Percentiles rank a stretch among this genome's conserved stretches.
phyloP scores from a whole-genome alignment of 2,329 filamentous ascomycete species.

The Phoma sp. region DNA sequence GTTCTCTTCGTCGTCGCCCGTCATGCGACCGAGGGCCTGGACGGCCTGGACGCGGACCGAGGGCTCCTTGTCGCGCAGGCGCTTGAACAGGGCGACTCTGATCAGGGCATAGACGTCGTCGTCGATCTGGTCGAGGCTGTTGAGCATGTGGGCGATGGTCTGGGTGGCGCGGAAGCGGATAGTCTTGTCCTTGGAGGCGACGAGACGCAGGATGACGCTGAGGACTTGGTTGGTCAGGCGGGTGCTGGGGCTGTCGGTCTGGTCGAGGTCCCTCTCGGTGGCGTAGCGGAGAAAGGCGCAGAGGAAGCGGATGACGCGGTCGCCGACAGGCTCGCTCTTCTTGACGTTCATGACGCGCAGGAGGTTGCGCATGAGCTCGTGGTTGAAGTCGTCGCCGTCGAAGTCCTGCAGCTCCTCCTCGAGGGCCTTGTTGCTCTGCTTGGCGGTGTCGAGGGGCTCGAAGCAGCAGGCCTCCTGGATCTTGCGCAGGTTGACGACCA shows the following conservation, averaged over 20 bases:
- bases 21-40: constrained; percentile 83
- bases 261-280: constrained; percentile 59
- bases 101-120: constrained; percentile 88
- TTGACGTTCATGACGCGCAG: constrained; percentile 83
- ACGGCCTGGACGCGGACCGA: constrained; percentile 93
- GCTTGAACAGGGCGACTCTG: constrained; percentile 77
- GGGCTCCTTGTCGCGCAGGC: constrained; percentile 91
- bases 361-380: constrained; percentile 82
- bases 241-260: constrained; percentile 83
- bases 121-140: constrained; percentile 89
- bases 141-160: constrained; percentile 87
- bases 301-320: constrained; percentile 83
- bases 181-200: constrained; percentile 88
- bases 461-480: constrained; percentile 83
- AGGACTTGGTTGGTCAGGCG: constrained; percentile 79
- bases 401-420: constrained; percentile 66
- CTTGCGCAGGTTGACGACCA: constrained; percentile 85
- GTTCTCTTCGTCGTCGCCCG: constrained; percentile 69
- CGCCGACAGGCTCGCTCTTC: constrained; percentile 88
- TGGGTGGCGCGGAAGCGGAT: constrained; percentile 91
- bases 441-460: constrained; percentile 59
- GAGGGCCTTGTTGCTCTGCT: constrained; percentile 47
- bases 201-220: constrained; percentile 73
- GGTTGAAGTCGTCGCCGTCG: constrained; percentile 85
- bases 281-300: constrained; percentile 82